Percentiles rank a stretch among this genome's conserved stretches.
phyloP scores from a whole-genome alignment of 2,329 filamentous ascomycete species.

The Aureobasidium zeae region DNA sequence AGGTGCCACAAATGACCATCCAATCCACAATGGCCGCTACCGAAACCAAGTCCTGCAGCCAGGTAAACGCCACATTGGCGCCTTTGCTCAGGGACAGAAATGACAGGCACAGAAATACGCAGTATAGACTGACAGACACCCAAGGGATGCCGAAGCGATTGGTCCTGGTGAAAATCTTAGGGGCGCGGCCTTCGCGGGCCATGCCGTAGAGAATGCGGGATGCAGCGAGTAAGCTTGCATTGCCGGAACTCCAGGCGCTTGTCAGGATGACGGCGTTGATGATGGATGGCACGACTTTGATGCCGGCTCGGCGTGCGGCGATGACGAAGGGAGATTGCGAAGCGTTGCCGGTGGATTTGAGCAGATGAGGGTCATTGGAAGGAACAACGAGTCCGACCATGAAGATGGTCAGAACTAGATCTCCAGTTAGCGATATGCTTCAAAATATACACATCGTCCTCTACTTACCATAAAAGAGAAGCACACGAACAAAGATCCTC shows the following conservation, averaged over 20 bases:
- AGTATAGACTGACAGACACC: conserved; percentile 16
- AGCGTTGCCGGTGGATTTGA: conserved; percentile 43
- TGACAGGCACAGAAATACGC: conserved; percentile 18
- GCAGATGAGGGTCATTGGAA: conserved; percentile 41
- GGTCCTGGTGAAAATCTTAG: conserved; percentile 26
- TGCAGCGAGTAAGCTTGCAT: conserved; percentile 29
- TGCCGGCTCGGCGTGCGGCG: conserved; percentile 39
- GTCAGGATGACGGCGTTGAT: conserved; percentile 62
- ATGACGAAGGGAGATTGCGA: conserved; percentile 44
- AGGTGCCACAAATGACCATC: conserved; percentile 23
- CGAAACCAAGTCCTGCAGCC: conserved; percentile 25
- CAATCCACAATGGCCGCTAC: conserved; percentile 22
- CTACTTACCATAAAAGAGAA: conserved; percentile 45
- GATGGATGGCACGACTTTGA: conserved; percentile 50
- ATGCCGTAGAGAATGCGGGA: conserved; percentile 19
- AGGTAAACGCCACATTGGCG: conserved; percentile 23
- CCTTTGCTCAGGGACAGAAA: conserved; percentile 20
- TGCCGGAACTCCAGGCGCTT: conserved; percentile 51
- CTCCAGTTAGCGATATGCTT: no score
- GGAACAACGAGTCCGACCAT: conserved; percentile 51
- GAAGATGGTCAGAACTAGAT: conserved; percentile 38
- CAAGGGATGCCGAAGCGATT: conserved; percentile 20
- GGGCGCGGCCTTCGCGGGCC: conserved; percentile 54
- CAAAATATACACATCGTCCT: conserved; percentile 19
- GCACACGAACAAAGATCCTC: conserved; percentile 49